phyloP scores from a whole-genome alignment of 495 filamentous ascomycete species.

The Massariosphaeria phaeospora region DNA sequence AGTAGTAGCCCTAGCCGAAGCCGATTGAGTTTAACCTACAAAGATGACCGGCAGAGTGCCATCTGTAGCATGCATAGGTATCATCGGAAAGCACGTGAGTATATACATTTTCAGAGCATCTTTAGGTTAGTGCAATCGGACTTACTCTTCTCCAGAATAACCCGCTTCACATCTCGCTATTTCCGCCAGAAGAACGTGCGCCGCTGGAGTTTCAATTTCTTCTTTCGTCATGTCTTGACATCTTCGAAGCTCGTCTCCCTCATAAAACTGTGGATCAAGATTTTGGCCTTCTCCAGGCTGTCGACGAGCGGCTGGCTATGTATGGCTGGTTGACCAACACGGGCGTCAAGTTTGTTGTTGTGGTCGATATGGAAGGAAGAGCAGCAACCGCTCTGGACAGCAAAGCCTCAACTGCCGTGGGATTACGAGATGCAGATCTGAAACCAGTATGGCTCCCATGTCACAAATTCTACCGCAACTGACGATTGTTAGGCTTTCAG shows the following conservation, averaged over 20 bases:
- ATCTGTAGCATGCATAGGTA: conserved; percentile 82
- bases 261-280: conserved; percentile 68
- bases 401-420: conserved; percentile 45
- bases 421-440: conserved; percentile 74
- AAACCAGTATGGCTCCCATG: conserved; percentile 54
- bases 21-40: background rate
- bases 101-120: too few species aligned
- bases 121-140: conserved; percentile 1
- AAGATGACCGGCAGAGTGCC: conserved; percentile 42
- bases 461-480: background rate
- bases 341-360: conserved; percentile 78
- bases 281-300: conserved; percentile 81
- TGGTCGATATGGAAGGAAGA: conserved; percentile 78
- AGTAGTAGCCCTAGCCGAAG: background rate
- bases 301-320: conserved; percentile 84
- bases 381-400: conserved; percentile 33
- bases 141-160: conserved; percentile 63
- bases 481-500: conserved; percentile 63
- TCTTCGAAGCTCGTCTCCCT: conserved; percentile 75
- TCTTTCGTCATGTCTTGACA: conserved; percentile 82
- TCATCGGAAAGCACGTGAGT: conserved; percentile 83
- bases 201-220: conserved; percentile 86
- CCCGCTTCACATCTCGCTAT: conserved; percentile 87
- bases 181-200: conserved; percentile 60
- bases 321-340: conserved; percentile 99